A percentile compares a stretch with the other conserved stretches of the same genome.
These are phyloP conservation scores for Volvariella surrecta DNA, from an alignment of 1,284 basidiomycete genomes.

Conservation along the genomic window DNA sequence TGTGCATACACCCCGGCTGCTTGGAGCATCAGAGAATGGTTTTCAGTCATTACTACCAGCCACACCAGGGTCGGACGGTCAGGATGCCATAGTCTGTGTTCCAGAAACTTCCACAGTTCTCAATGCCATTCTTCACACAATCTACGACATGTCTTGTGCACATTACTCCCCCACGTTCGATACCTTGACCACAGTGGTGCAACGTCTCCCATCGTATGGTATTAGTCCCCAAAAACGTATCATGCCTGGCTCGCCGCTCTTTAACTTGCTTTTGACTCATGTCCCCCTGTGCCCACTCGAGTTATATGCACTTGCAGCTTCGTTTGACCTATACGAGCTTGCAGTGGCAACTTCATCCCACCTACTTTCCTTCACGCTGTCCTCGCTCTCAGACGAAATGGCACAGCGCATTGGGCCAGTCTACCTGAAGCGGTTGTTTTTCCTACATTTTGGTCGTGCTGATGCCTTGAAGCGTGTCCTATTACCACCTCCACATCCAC, in stretches of 20 bases:
- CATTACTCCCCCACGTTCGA: conserved; percentile 53
- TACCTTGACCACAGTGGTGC: conserved; percentile 37
- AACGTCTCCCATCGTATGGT: conserved; percentile 41
- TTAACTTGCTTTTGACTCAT: conserved; percentile 39
- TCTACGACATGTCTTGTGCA: conserved; percentile 53
- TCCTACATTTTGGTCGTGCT: conserved; percentile 42
- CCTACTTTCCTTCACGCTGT: conserved; percentile 48
- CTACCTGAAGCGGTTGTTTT: conserved; percentile 55
- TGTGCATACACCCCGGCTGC: conserved; percentile 43
- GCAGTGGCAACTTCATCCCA: conserved; percentile 52
- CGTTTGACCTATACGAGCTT: conserved; percentile 45
- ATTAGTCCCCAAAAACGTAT: conserved; percentile 33
- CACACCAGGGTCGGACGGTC: conserved; percentile 24
- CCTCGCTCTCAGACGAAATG: conserved; percentile 49
- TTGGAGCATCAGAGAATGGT: conserved; percentile 41
- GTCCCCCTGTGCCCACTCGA: conserved; percentile 49
- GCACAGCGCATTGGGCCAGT: conserved; percentile 49
- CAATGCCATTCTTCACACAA: conserved; percentile 53
- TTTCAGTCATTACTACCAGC: conserved; percentile 41
- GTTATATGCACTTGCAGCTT: conserved; percentile 50
- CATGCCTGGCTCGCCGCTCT: conserved; percentile 32
- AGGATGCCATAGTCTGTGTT: conserved; percentile 37
- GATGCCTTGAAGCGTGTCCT: conserved; percentile 43
- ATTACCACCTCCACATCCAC: conserved; percentile 51
- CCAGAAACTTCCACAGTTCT: conserved; percentile 43